Evolutionary conservation across 345 rosid genomes (phyloP).

Genomic region (Eucalyptus coolabah): DNA sequence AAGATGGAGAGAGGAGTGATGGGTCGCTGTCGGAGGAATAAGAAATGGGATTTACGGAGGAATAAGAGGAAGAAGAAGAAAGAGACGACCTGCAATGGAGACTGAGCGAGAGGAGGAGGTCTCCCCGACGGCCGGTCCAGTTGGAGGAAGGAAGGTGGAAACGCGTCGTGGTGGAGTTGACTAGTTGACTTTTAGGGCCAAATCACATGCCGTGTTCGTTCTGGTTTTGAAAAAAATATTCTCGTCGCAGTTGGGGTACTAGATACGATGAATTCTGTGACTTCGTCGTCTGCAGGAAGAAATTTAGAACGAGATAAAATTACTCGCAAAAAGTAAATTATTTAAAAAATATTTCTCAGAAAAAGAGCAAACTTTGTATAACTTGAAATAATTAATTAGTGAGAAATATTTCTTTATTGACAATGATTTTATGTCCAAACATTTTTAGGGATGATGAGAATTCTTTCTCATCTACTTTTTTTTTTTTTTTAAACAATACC

Average conservation of each 20-base stretch:
- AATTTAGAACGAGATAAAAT: not conserved
- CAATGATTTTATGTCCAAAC: not conserved
- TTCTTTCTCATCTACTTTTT: rapidly evolving
- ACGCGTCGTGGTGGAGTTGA: not conserved
- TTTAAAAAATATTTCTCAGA: too few species aligned
- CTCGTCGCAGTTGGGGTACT: not conserved
- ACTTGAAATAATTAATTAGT: too few species aligned
- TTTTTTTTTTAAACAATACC: not conserved
- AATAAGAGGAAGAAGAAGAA: not conserved
- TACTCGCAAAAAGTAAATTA: not conserved
- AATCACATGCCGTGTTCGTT: not conserved
- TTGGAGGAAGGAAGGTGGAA: not conserved
- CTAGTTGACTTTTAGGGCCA: not conserved
- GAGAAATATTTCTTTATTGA: not conserved
- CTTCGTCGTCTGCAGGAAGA: not conserved
- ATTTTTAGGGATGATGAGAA: not conserved
- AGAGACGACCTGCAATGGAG: not conserved
- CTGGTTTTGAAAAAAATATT: not conserved
- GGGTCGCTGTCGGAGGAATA: not conserved
- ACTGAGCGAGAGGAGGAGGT: not conserved
- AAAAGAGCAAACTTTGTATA: too few species aligned
- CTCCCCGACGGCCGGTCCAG: not conserved
- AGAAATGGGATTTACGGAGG: not conserved
- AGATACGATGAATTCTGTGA: not conserved
- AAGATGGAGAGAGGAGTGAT: not conserved